These are phyloP conservation scores for Sordariomycetes sp. DNA, from an alignment of 2,329 filamentous ascomycete genomes.

Conservation along the genomic window DNA sequence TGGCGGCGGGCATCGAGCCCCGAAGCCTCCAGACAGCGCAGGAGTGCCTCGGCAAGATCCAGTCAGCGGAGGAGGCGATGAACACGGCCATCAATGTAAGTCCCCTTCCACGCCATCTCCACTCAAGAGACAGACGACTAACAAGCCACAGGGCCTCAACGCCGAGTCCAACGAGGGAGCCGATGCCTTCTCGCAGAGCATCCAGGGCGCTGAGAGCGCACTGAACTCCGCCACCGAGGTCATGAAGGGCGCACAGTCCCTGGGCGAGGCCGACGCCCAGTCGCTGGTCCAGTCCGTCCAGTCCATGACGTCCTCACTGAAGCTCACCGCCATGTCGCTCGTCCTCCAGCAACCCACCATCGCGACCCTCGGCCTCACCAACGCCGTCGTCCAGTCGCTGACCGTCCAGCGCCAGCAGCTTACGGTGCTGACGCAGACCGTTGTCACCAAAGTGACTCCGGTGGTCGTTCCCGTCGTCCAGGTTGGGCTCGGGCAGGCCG, in stretches of 20 bases:
- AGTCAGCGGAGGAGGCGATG: background rate
- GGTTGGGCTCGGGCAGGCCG: background rate
- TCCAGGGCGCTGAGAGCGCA: background rate
- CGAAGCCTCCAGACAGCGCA: background rate
- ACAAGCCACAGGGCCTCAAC: background rate
- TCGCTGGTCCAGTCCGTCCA: background rate
- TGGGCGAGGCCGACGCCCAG: background rate
- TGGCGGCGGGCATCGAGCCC: background rate
- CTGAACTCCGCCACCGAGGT: background rate
- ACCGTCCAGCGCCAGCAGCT: background rate
- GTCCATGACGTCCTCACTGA: background rate
- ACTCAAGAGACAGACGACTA: background rate
- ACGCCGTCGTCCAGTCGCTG: background rate
- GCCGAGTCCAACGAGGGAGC: background rate
- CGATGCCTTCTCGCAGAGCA: background rate
- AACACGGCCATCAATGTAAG: constrained; percentile 1
- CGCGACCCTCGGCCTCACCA: background rate
- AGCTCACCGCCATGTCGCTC: constrained; percentile 2
- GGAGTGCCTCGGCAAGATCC: constrained; percentile 1
- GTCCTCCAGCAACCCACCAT: constrained; percentile 2
- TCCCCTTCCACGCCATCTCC: background rate
- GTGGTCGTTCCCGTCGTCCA: background rate
- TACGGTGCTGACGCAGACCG: background rate
- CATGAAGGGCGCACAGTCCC: background rate
- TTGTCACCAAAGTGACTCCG: background rate